Conservation (phyloP, 2,329 filamentous ascomycete genomes). For the Cucurbitaria berberidis region DNA sequence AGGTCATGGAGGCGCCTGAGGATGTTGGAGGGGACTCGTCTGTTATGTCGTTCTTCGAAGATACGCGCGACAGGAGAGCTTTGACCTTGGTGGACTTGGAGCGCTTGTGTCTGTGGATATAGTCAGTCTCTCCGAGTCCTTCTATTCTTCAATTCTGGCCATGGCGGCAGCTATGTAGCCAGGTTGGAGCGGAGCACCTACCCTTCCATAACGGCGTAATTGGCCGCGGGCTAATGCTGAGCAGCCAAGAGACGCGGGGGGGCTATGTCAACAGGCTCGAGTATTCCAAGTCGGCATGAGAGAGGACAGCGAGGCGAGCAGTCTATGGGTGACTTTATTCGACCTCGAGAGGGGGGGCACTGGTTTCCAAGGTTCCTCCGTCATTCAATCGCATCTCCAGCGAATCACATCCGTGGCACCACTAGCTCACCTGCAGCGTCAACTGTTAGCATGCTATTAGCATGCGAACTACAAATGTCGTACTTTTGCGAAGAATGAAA, state of each 20-base stretch:
- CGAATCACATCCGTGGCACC: too few species aligned
- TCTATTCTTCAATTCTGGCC: neutral
- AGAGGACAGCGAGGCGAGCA: too few species aligned
- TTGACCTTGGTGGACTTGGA: constrained; percentile 49
- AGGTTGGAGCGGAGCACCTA: constrained; percentile 28
- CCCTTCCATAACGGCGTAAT: constrained; percentile 40
- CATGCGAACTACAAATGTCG: neutral
- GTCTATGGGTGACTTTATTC: too few species aligned
- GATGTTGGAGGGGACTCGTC: constrained; percentile 22
- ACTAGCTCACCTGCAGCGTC: neutral
- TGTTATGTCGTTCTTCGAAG: constrained; percentile 42
- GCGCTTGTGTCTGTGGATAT: constrained; percentile 49
- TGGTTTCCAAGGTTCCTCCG: too few species aligned
- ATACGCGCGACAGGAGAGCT: constrained; percentile 45
- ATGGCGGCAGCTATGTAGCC: constrained; percentile 17
- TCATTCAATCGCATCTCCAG: too few species aligned
- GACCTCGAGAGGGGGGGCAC: too few species aligned
- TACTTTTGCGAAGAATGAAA: neutral
- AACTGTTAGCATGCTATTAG: neutral
- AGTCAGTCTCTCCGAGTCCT: constrained; percentile 1
- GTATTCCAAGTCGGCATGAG: neutral
- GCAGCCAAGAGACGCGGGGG: neutral
- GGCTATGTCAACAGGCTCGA: neutral
- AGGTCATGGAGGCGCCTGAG: constrained; percentile 30
- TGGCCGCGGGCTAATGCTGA: too few species aligned